phyloP scores from a whole-genome alignment of 1,284 basidiomycete species.

The Microbotryum saponariae region DNA sequence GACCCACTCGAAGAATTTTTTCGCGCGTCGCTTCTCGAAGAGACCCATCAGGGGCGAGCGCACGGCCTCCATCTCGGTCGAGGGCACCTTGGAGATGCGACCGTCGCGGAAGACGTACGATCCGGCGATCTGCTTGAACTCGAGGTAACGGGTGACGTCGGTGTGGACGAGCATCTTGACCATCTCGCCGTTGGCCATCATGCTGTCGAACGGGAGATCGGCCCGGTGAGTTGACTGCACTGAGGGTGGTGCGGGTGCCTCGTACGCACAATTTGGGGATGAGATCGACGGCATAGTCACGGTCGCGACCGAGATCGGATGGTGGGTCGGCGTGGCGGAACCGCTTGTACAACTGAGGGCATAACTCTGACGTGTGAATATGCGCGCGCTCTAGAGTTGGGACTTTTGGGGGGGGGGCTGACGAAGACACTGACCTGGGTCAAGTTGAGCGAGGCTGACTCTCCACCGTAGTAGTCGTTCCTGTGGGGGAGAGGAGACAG shows the following conservation, averaged over 20 bases:
- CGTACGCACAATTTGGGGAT: conserved; percentile 47
- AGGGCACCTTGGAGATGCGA: conserved; percentile 94
- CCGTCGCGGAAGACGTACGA: conserved; percentile 97
- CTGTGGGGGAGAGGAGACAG: conserved; percentile 41
- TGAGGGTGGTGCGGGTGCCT: neutral
- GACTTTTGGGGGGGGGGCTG: neutral
- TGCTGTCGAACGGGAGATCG: conserved; percentile 42
- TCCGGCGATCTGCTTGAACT: conserved; percentile 99
- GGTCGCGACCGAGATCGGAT: conserved; percentile 73
- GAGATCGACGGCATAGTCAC: conserved; percentile 92
- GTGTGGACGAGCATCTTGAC: conserved; percentile 98
- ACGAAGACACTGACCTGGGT: conserved; percentile 63
- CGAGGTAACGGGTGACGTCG: conserved; percentile 96
- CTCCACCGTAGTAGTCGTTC: conserved; percentile 98
- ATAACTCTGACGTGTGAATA: neutral
- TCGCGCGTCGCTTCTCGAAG: conserved; percentile 95
- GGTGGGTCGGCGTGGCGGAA: conserved; percentile 59
- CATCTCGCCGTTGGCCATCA: conserved; percentile 96
- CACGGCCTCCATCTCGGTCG: conserved; percentile 96
- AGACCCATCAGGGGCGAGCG: conserved; percentile 91
- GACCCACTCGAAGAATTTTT: conserved; percentile 98
- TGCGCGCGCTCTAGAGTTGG: neutral
- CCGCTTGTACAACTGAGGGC: conserved; percentile 79
- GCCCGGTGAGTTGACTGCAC: neutral
- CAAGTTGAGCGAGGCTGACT: conserved; percentile 92